Conservation (phyloP, 768 basidiomycete genomes). For the Lactarius akahatsu region DNA sequence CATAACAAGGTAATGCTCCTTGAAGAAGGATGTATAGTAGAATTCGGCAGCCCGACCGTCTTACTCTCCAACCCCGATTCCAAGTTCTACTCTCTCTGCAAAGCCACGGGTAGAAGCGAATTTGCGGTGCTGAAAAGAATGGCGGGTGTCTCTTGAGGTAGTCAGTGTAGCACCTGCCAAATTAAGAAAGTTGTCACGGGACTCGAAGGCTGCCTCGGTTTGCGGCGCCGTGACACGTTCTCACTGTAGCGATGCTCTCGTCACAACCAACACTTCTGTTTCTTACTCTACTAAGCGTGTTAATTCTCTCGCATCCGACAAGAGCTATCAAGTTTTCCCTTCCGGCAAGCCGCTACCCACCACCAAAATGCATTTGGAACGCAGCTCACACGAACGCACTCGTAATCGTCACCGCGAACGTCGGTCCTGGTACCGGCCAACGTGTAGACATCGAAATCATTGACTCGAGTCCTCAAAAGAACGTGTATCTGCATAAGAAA, state of each 20-base stretch:
- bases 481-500: conserved; percentile 88
- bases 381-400: conserved; percentile 80
- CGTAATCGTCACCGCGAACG: conserved; percentile 95
- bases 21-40: conserved; percentile 74
- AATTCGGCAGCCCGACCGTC: conserved; percentile 65
- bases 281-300: conserved; percentile 26
- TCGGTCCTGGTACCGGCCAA: conserved; percentile 71
- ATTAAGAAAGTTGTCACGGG: conserved; percentile 14
- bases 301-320: conserved; percentile 36
- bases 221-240: not conserved
- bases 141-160: conserved; percentile 43
- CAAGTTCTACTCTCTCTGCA: conserved; percentile 66
- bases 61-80: conserved; percentile 58
- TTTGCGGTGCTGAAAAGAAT: conserved; percentile 67
- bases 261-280: conserved; percentile 16
- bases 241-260: conserved; percentile 20
- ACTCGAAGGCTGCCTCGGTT: not conserved
- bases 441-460: conserved; percentile 93
- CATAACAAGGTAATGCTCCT: conserved; percentile 64
- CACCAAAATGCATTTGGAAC: conserved; percentile 93
- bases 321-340: conserved; percentile 85
- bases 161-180: not conserved
- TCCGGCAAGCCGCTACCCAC: conserved; percentile 68
- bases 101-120: conserved; percentile 70
- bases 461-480: conserved; percentile 80